Evolutionary conservation across 1,284 basidiomycete species (phyloP).

Genomic region (Leccinum griseonigrum): DNA sequence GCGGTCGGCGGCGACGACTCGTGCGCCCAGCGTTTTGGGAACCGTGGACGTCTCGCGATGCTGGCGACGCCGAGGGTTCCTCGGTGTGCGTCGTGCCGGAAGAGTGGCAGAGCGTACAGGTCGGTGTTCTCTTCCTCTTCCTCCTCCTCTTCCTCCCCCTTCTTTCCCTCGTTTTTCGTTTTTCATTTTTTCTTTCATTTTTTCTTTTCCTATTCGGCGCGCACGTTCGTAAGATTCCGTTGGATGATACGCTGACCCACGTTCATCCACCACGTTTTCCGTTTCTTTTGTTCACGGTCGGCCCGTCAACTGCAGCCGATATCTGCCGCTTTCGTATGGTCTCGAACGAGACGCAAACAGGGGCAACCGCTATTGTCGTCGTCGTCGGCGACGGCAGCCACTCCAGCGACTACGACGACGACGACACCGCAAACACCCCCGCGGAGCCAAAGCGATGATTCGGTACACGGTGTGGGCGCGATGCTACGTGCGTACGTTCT

Average conservation of each 20-base stretch:
- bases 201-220: not conserved
- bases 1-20: conserved; percentile 16
- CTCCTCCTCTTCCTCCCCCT: too few species aligned
- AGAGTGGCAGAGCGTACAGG: conserved; percentile 24
- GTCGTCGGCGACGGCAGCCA: not conserved
- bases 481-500: conserved; percentile 8
- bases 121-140: conserved; percentile 9
- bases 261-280: not conserved
- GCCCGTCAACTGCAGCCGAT: conserved; percentile 15
- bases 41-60: conserved; percentile 15
- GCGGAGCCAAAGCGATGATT: conserved; percentile 6
- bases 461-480: conserved; percentile 52
- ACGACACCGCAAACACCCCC: not conserved
- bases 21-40: conserved; percentile 22
- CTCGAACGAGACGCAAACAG: conserved; percentile 32
- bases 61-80: not conserved
- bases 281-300: not conserved
- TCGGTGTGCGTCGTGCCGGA: too few species aligned
- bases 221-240: not conserved
- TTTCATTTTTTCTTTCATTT: not conserved
- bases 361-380: not conserved
- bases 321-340: conserved; percentile 20
- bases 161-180: too few species aligned
- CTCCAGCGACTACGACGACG: not conserved
- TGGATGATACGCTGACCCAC: not conserved